Base-by-base conservation (phyloP, 495 filamentous ascomycete genomes). In the Xylaria cubensis region DNA sequence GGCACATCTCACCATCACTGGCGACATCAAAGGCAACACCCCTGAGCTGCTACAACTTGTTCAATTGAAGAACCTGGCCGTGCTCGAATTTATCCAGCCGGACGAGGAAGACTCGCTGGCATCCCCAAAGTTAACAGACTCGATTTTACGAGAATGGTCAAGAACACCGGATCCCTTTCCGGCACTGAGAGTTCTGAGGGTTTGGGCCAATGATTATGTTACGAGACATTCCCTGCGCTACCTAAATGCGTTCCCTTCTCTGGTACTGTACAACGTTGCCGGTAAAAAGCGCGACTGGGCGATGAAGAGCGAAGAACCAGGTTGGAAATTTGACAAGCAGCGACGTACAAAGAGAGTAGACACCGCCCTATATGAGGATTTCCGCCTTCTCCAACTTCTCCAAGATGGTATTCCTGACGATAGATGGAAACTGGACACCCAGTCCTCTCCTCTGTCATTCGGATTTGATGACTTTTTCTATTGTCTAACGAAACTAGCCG, bases 91-190 rank as follows among this genome's bases (percentile, higher is more conserved):
- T 8, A 61, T 78, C 21, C 73, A 77, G n/a, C 69, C 51, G 6
- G 10, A 3, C 0, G 4, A n/a, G 4, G 26, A 61, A 3, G 42
- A 69, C 17, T 5, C 41, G 39, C 19, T 29, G 4, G 13, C 42
- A 21, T 71, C 67, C 58, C 67, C 48, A 51, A 58, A 46, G 5
- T 46, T 82, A 13, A 77, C 42, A 17, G 81, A 84, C 64, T 58
- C 74, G 10, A 58, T 83, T 9, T 34, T 82, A 39, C 73, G 74
- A 64, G 75, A 74, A 3, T 84, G 81, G 81, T 63, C 75, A 4
- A 62, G 74, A 36, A 50, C 39, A 29, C 56, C 56, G 2, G 41
- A 72, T 26, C 67, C 77, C 1, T 84, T 83, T 62, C 76, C 77
- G 4, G 12, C 72, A 1, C 73, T 84, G 29, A 65, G 78, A 17